phyloP scores from a whole-genome alignment of 805 yeast species.

The Starmera quercuum region DNA sequence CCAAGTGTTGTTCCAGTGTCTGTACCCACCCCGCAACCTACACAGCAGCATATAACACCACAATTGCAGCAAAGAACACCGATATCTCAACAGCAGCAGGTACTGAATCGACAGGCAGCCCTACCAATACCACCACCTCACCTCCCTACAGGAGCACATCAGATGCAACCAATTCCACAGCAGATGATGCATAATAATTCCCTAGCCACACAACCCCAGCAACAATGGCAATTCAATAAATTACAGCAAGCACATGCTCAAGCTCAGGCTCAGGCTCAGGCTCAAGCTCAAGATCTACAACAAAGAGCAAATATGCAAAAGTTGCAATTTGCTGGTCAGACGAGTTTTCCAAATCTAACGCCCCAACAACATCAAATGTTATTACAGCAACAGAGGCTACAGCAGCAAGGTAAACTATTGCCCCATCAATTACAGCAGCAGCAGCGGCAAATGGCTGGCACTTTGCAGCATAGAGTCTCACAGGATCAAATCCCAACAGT shows the following conservation, averaged over 20 bases:
- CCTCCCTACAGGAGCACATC: too few relatives aligned
- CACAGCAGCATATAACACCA: conserved; percentile 5
- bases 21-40: conserved; percentile 1
- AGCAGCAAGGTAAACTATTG: conserved; percentile 10
- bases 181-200: not conserved
- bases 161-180: not conserved
- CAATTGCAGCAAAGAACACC: conserved; percentile 6
- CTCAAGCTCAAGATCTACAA: conserved; percentile 15
- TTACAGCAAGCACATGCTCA: not conserved
- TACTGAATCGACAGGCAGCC: conserved; percentile 8
- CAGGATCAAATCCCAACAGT: too few relatives aligned
- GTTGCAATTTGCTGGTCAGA: conserved; percentile 13
- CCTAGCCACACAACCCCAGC: not conserved
- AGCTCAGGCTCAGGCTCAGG: not conserved
- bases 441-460: too few relatives aligned
- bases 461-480: too few relatives aligned
- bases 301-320: conserved; percentile 18
- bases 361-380: conserved; percentile 10
- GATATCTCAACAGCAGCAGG: conserved; percentile 12
- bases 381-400: conserved; percentile 11
- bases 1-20: not conserved
- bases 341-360: conserved; percentile 3
- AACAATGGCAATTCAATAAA: not conserved
- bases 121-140: not conserved
- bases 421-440: conserved; percentile 11